phyloP scores from a whole-genome alignment of 2,329 filamentous ascomycete genomes.

The Coleophoma eucalyptorum region DNA sequence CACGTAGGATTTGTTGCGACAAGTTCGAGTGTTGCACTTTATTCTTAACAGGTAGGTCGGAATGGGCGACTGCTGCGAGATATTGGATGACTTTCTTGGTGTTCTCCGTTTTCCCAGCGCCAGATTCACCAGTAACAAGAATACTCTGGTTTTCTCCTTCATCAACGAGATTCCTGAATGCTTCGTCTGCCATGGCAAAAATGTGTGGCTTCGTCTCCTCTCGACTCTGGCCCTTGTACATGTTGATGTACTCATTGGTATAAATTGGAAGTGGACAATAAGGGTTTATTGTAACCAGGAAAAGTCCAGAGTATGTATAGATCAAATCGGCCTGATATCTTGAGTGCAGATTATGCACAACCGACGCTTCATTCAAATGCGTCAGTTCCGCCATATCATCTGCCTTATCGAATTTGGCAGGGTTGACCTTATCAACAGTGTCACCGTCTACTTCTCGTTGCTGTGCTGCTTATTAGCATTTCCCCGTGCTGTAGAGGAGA shows the following conservation, averaged over 20 bases:
- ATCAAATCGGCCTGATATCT: slow-evolving; percentile 95
- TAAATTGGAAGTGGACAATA: slow-evolving; percentile 96
- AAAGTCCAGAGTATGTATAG: slow-evolving; percentile 96
- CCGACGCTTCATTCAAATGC: slow-evolving; percentile 94
- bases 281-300: slow-evolving; percentile 94
- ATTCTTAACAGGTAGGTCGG: slow-evolving; percentile 66
- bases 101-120: slow-evolving; percentile 97
- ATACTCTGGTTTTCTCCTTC: slow-evolving; percentile 97
- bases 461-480: slow-evolving; percentile 36
- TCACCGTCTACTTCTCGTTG: slow-evolving; percentile 85
- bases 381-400: slow-evolving; percentile 99
- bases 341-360: slow-evolving; percentile 94
- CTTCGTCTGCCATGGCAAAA: slow-evolving; percentile 95
- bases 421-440: slow-evolving; percentile 96
- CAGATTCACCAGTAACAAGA: slow-evolving; percentile 94
- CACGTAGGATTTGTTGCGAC: slow-evolving; percentile 92
- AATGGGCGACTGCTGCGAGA: slow-evolving; percentile 85
- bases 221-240: slow-evolving; percentile 88
- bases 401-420: slow-evolving; percentile 98
- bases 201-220: slow-evolving; percentile 98
- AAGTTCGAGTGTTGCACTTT: slow-evolving; percentile 73
- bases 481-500: not conserved
- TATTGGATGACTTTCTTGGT: slow-evolving; percentile 99
- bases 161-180: slow-evolving; percentile 91
- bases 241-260: slow-evolving; percentile 93